A percentile compares a stretch with the other conserved stretches of the same genome.
These are phyloP conservation scores for Cornus florida DNA, from an alignment of 148 eudicot genomes.

Conservation along the genomic window DNA sequence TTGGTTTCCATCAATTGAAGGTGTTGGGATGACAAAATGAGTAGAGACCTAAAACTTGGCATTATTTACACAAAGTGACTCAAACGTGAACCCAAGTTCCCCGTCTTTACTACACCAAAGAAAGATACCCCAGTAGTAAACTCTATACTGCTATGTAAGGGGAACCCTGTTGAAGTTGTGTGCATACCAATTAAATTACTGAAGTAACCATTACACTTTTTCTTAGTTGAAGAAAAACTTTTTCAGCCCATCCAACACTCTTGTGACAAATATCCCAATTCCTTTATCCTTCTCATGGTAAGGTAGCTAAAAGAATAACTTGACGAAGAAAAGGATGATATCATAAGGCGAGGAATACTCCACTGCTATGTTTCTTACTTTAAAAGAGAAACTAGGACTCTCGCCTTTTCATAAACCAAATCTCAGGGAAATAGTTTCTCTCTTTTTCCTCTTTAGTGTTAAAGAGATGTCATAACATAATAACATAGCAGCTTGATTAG, in stretches of 20 bases:
- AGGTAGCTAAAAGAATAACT: neutral
- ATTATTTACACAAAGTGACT: no score
- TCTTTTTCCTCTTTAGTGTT: no score
- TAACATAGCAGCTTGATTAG: neutral
- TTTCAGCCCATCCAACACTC: neutral
- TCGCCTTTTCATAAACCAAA: neutral
- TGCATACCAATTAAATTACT: neutral
- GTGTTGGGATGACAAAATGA: no score
- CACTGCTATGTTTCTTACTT: neutral
- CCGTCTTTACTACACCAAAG: no score
- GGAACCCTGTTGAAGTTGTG: no score
- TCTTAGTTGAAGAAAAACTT: neutral
- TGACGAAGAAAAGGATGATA: neutral
- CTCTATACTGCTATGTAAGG: no score
- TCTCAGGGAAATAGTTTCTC: no score
- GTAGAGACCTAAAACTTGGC: no score
- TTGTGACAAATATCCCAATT: neutral
- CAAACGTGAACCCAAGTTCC: no score
- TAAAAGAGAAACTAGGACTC: neutral
- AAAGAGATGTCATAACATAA: neutral
- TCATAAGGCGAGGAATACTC: neutral
- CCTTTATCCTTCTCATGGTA: neutral
- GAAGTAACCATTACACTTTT: neutral
- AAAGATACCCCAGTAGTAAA: no score
- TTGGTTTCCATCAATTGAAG: no score